Conservation (phyloP, 352 stramenopile genomes). For the Pythium insidiosum region DNA sequence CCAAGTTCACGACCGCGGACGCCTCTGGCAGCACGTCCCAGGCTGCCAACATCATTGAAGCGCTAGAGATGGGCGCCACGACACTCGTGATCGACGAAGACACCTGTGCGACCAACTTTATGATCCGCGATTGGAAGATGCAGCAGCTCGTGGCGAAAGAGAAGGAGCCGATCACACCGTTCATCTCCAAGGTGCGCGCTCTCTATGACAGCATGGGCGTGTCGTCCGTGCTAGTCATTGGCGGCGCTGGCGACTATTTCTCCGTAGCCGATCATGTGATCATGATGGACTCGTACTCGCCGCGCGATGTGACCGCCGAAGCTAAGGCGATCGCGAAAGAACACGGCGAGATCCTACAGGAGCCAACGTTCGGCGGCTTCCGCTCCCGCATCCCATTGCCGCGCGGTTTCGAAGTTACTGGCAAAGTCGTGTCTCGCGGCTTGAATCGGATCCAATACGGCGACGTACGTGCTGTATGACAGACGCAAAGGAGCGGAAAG, state of each 20-base stretch:
- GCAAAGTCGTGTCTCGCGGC: conserved; percentile 73
- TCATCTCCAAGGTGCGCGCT: conserved; percentile 92
- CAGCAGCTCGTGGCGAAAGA: conserved; percentile 92
- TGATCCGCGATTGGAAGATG: conserved; percentile 98
- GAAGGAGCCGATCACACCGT: conserved; percentile 97
- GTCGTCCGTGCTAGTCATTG: conserved; percentile 95
- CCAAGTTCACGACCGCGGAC: conserved; percentile 88
- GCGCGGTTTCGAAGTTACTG: conserved; percentile 47
- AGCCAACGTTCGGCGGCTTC: conserved; percentile 39
- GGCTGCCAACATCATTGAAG: conserved; percentile 94
- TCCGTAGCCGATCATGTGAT: conserved; percentile 94
- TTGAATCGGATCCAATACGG: conserved; percentile 80
- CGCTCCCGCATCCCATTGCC: conserved; percentile 40
- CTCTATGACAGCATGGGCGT: conserved; percentile 86
- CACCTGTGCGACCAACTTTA: conserved; percentile 97
- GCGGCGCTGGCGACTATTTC: conserved; percentile 95
- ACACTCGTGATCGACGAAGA: conserved; percentile 96
- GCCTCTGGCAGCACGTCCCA: conserved; percentile 96
- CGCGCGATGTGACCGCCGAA: conserved; percentile 85
- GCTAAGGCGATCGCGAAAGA: conserved; percentile 89
- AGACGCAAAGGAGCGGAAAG: too few relatives aligned
- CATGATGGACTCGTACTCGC: conserved; percentile 95
- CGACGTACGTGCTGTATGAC: conserved; percentile 42
- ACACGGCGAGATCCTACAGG: conserved; percentile 43
- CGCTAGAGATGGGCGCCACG: conserved; percentile 85